These are phyloP conservation scores for Neofusicoccum sp. DNA, from an alignment of 2,329 filamentous ascomycete genomes.

Conservation along the genomic window DNA sequence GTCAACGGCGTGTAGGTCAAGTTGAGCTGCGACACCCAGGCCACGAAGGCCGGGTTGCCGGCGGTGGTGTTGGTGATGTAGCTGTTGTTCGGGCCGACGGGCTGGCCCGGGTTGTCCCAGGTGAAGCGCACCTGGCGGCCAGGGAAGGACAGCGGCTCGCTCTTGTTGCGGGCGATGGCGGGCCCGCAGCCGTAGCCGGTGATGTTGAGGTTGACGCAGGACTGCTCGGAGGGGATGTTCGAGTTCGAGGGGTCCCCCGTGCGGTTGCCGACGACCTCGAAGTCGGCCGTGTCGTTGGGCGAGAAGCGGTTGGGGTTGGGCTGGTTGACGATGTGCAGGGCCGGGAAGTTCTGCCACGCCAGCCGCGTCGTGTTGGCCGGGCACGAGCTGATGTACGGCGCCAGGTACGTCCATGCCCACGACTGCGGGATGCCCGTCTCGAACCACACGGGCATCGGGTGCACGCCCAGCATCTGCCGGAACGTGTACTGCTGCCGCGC, in stretches of 20 bases:
- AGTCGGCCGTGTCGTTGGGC: slow-evolving; percentile 61
- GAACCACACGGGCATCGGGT: slow-evolving; percentile 84
- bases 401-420: slow-evolving; percentile 81
- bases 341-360: slow-evolving; percentile 83
- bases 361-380: slow-evolving; percentile 73
- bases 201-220: slow-evolving; percentile 61
- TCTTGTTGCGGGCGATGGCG: slow-evolving; percentile 69
- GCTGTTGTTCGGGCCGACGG: slow-evolving; percentile 78
- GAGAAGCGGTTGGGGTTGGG: slow-evolving; percentile 72
- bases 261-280: slow-evolving; percentile 66
- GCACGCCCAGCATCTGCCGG: slow-evolving; percentile 77
- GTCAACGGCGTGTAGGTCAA: slow-evolving; percentile 59
- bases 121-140: slow-evolving; percentile 70
- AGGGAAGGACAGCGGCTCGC: slow-evolving; percentile 71
- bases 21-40: slow-evolving; percentile 75
- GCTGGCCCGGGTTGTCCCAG: slow-evolving; percentile 71
- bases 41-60: slow-evolving; percentile 64
- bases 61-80: slow-evolving; percentile 69
- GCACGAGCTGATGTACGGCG: slow-evolving; percentile 79
- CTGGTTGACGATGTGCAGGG: slow-evolving; percentile 71
- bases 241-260: slow-evolving; percentile 58
- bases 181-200: slow-evolving; percentile 62
- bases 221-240: slow-evolving; percentile 49
- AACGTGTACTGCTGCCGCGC: slow-evolving; percentile 84
- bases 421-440: slow-evolving; percentile 78